Percentiles rank a stretch among this genome's conserved stretches.
phyloP scores from a whole-genome alignment of 2,329 filamentous ascomycete species.

The Chaetomium olivaceum region DNA sequence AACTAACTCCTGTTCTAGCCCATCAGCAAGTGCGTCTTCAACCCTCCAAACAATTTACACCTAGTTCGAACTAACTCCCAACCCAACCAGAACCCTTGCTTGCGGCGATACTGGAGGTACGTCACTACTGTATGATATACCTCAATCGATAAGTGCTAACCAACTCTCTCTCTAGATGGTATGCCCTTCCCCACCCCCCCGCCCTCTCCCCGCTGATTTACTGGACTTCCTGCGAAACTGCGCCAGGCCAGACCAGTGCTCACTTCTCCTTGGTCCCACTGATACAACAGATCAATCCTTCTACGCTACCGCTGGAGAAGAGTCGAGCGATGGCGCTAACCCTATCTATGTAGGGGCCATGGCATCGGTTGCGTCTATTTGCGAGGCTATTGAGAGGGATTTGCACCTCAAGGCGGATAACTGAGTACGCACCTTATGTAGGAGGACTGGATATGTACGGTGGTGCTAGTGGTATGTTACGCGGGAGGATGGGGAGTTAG shows the following conservation, averaged over 20 bases:
- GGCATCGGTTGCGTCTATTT: constrained; percentile 31
- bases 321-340: constrained; percentile 6
- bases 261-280: background rate
- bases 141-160: background rate
- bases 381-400: constrained; percentile 56
- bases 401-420: constrained; percentile 39
- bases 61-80: background rate
- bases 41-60: background rate
- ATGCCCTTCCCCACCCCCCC: constrained; percentile 5
- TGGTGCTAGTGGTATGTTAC: background rate
- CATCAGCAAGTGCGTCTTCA: constrained; percentile 29
- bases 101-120: constrained; percentile 65
- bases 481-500: background rate
- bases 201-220: background rate
- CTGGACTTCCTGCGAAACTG: background rate
- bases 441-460: too few species aligned
- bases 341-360: constrained; percentile 28
- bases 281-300: constrained; percentile 3
- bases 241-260: constrained; percentile 7
- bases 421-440: too few species aligned
- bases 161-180: constrained; percentile 21
- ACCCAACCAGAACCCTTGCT: constrained; percentile 64
- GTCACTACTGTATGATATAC: background rate
- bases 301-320: background rate
- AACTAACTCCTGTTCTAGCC: constrained; percentile 21